A percentile compares a stretch with the other conserved stretches of the same genome.
Conservation (phyloP, 208 protist genomes). For the Trichomonas gallinae region DNA sequence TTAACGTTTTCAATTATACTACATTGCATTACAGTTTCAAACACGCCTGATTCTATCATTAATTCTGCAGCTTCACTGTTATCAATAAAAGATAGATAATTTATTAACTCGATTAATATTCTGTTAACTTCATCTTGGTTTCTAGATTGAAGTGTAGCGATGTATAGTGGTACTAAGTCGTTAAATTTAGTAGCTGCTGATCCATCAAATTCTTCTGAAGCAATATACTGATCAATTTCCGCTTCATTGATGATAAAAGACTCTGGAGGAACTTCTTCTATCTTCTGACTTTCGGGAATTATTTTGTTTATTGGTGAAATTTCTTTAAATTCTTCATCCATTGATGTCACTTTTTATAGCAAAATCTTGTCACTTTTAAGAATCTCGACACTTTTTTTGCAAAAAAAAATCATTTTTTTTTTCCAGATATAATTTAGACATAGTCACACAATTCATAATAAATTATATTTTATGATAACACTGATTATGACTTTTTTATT, state of each 20-base stretch:
- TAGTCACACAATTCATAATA: no score
- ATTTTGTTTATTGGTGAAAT: no score
- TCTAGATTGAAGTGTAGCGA: background rate
- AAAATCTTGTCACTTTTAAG: no score
- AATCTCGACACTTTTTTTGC: no score
- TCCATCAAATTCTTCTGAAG: background rate
- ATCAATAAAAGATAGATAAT: background rate
- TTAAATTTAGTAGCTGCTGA: background rate
- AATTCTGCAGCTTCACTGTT: background rate
- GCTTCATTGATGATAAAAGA: background rate
- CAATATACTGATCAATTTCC: background rate
- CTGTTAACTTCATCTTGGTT: background rate
- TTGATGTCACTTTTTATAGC: no score
- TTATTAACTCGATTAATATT: background rate
- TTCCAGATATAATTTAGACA: no score
- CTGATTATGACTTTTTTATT: no score
- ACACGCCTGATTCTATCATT: background rate
- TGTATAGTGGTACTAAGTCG: background rate
- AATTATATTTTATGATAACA: no score
- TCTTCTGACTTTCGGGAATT: no score
- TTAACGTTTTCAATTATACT: background rate
- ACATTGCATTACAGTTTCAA: background rate
- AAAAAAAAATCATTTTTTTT: no score
- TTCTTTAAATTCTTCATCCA: no score
- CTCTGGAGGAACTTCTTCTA: background rate